Percentiles rank a stretch among this genome's conserved stretches.
Evolutionary conservation across 1,284 basidiomycete genomes (phyloP).

Genomic region (Bjerkandera adusta): DNA sequence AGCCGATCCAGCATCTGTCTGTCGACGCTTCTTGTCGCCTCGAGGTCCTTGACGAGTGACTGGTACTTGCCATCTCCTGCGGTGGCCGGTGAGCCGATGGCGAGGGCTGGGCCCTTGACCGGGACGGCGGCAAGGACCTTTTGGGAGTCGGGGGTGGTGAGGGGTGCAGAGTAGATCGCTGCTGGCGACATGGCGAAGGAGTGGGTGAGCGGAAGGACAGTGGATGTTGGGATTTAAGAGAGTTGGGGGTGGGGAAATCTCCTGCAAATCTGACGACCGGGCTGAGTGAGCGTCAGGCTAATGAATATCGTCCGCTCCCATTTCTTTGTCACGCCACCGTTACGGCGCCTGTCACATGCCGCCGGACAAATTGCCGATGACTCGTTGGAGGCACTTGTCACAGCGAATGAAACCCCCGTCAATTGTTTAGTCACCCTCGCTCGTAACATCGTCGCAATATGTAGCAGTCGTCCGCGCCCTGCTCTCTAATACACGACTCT

Average conservation of each 20-base stretch:
- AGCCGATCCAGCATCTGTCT: slow-evolving; percentile 75
- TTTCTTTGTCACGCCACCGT: slow-evolving; percentile 9
- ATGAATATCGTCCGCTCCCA: background rate
- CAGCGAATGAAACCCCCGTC: slow-evolving; percentile 2
- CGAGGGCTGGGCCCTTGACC: slow-evolving; percentile 49
- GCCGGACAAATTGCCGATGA: slow-evolving; percentile 6
- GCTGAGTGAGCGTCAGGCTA: slow-evolving; percentile 11
- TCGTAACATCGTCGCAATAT: slow-evolving; percentile 1
- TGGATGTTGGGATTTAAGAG: slow-evolving; percentile 10
- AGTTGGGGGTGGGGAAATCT: slow-evolving; percentile 15
- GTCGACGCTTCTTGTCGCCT: slow-evolving; percentile 54
- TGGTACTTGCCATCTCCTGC: slow-evolving; percentile 78
- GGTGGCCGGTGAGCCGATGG: slow-evolving; percentile 70
- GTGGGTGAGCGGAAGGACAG: slow-evolving; percentile 1
- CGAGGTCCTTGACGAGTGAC: slow-evolving; percentile 56
- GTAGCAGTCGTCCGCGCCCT: too few relatives aligned
- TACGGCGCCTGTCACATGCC: slow-evolving; percentile 8
- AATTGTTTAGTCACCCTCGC: slow-evolving; percentile 1
- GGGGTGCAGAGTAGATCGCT: slow-evolving; percentile 40
- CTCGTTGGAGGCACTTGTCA: background rate
- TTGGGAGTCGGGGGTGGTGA: slow-evolving; percentile 19
- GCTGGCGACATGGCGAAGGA: slow-evolving; percentile 54
- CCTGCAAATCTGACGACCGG: background rate
- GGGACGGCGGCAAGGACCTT: slow-evolving; percentile 25
- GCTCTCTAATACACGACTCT: background rate